Evolutionary conservation across 192 early-diverging fungal genomes (phyloP).

Genomic region (Linnemannia elongata): DNA sequence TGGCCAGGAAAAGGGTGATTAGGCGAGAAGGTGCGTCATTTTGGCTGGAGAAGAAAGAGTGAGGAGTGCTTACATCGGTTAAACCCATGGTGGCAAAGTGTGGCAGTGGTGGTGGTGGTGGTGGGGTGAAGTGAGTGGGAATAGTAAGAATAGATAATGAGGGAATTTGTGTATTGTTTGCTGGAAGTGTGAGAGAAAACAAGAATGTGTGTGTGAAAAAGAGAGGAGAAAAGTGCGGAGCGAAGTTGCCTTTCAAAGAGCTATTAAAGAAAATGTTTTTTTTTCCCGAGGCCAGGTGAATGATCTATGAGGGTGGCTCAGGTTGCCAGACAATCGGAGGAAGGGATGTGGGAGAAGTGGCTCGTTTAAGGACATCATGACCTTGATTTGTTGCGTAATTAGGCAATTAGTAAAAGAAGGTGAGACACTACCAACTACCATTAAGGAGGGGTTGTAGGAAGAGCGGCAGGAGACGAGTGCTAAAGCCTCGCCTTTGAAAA

Average conservation of each 20-base stretch:
- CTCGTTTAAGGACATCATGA: not conserved
- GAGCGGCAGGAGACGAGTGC: no score
- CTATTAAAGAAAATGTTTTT: not conserved
- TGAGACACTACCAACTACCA: not conserved
- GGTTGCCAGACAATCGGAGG: not conserved
- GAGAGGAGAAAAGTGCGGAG: not conserved
- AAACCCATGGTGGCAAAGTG: not conserved
- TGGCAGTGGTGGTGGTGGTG: not conserved
- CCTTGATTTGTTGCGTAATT: not conserved
- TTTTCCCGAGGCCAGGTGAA: no score
- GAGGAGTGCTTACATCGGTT: not conserved
- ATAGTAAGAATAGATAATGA: not conserved
- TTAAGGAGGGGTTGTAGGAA: not conserved
- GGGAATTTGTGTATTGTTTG: not conserved
- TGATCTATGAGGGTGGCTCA: not conserved
- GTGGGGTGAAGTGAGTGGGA: not conserved
- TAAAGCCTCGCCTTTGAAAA: not conserved
- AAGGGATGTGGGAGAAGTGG: not conserved
- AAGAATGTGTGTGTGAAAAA: not conserved
- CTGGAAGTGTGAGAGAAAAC: not conserved
- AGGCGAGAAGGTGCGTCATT: no score
- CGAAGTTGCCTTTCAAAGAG: not conserved
- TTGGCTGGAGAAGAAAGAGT: not conserved
- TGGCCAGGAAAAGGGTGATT: not conserved
- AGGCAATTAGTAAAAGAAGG: not conserved